Conservation (phyloP, 192 early-diverging fungal species). For the Cladochytrium replicatum region DNA sequence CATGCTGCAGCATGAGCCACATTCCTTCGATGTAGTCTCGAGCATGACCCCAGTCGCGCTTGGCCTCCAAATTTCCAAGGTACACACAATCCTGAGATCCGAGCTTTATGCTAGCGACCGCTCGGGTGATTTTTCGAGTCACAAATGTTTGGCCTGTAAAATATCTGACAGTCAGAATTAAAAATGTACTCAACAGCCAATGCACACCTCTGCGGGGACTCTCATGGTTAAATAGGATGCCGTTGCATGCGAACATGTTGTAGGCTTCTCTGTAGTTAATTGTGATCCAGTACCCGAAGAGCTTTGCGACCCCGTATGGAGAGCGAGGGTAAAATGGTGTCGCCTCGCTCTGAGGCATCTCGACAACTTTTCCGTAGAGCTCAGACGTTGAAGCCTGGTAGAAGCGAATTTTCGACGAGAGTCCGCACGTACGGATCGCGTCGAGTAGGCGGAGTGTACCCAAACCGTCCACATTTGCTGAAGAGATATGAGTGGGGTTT, state of each 20-base stretch:
- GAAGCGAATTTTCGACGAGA: conserved; percentile 46
- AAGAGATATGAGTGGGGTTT: too few species aligned
- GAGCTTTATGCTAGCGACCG: conserved; percentile 62
- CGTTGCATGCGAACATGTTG: conserved; percentile 70
- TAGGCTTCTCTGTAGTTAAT: conserved; percentile 74
- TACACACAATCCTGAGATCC: conserved; percentile 59
- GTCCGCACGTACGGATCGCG: conserved; percentile 65
- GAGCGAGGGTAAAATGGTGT: conserved; percentile 75
- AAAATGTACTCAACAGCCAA: too few species aligned
- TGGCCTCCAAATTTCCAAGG: conserved; percentile 67
- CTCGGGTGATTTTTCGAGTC: conserved; percentile 66
- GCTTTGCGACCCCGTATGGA: conserved; percentile 68
- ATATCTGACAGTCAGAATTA: too few species aligned
- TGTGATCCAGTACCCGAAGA: conserved; percentile 73
- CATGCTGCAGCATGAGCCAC: conserved; percentile 77
- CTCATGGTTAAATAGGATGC: conserved; percentile 71
- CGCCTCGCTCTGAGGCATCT: conserved; percentile 66
- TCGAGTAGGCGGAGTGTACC: conserved; percentile 69
- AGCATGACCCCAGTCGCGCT: conserved; percentile 76
- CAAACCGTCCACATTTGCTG: conserved; percentile 62
- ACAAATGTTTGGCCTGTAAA: conserved; percentile 56
- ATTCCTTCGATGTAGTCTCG: conserved; percentile 67
- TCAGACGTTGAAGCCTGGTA: conserved; percentile 62
- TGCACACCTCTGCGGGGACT: conserved; percentile 56
- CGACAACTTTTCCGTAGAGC: conserved; percentile 65